Evolutionary conservation across 2,329 filamentous ascomycete species (phyloP), one percentile per base, ranked within the genome.

Genomic region (Fusarium camptoceras): DNA sequence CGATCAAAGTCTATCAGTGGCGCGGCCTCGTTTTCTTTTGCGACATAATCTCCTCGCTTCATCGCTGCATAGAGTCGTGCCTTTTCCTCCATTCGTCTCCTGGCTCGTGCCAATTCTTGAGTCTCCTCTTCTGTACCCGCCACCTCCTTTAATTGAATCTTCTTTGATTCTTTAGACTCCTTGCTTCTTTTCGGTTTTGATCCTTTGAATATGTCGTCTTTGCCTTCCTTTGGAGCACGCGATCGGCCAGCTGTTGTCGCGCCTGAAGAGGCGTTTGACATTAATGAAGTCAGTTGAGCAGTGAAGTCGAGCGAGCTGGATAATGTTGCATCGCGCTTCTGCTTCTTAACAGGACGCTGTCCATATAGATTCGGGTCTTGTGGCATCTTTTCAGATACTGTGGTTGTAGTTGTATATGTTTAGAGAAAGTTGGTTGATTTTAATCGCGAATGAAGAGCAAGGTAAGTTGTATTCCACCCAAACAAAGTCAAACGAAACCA

Each of bases 1-100:
- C 91, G 87, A 80, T 98, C 96, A 79, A 99, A 99, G 81, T 99
- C 95, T 5, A 99, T 91, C 27, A 97, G 87, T 25, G 88, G 86
- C 72, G 90, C 88, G 43, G 88, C 83, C 73, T 88, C 83, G 76
- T 91, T 87, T 71, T 92, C 87, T 58, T 86, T 86, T 18, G 87
- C 84, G n/a, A 93, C 83, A 79, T 93, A 90, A 76, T 97, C 91
- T n/a, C 95, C 94, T 34, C 92, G 87, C 80, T 97, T 97, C 89
- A 99, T 91, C 39, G 93, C 92, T 9, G 92, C 90, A 80, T 99
- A 99, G 3, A 96, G 82, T 7, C 92, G 88, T 6, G 93, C 94
- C 80, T 99, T 99, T 81, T 94, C 91, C 77, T 97, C 91, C 91
- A 99, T 93, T 76, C 90, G 92, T 70, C 91, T 88, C 78, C 91